Base-by-base conservation (phyloP, 1,284 basidiomycete genomes). In the Wallemia ichthyophaga region DNA sequence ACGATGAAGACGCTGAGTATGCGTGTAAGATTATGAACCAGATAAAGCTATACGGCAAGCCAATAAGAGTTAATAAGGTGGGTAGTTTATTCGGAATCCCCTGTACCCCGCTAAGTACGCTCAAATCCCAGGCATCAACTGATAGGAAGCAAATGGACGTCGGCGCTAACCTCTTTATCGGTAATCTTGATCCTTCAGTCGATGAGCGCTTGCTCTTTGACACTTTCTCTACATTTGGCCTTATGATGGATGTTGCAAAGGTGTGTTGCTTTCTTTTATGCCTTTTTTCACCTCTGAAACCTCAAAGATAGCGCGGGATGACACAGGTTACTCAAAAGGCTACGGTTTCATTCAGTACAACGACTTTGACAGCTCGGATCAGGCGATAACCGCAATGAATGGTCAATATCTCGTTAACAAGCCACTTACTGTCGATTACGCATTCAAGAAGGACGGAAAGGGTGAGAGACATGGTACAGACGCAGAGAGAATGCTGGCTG, bases 21-120 rank as follows among this genome's bases (percentile, higher is more conserved):
- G 92, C 89, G 62, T 94, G 88, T 76, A 94, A 94, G 75, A 95
- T 96, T 66, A 92, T 98, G 89, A 96, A 98, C 70, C 92, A 96
- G 74, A 95, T 98, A 70, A 98, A 98, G 72, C 73, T 98, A 58
- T 98, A 85, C 77, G 92, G 94, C 53, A 96, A 96, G 69, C 92
- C 92, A 28, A 94, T 98, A 62, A 77, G 92, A 64, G 91, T 98
- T 64, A 95, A 95, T 76, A 95, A 94, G 81, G 86, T 85, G 63
- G 68, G 79, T 71, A 19, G 23, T 5, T 48, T 19, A 3, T 15
- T 5, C 11, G 5, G 37, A 11, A 21, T 19, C 3, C 11, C 5
- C 3, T 48, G 5, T 17, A 5, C 28, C 23, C 33, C 24, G 54
- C 37, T 57, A 60, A 31, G 64, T 58, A 33, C 57, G 27, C 58